Conservation (phyloP, 805 yeast genomes). For the Suhomyces xylopsoci region DNA sequence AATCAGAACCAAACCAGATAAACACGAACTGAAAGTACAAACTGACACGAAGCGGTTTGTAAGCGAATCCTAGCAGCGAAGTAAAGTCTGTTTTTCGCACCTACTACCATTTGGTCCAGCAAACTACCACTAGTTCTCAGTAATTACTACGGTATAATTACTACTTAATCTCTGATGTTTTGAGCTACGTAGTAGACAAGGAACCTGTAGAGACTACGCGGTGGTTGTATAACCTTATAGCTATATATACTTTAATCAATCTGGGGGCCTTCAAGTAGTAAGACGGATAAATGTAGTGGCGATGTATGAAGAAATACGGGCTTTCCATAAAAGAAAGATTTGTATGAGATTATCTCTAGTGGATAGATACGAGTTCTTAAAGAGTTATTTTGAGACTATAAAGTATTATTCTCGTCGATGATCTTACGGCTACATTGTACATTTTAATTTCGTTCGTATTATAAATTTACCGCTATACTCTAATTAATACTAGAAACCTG, state of each 20-base stretch:
- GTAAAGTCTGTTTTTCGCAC: too few species aligned
- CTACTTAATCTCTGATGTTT: too few species aligned
- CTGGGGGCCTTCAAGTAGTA: background rate
- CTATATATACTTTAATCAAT: background rate
- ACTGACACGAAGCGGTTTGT: background rate
- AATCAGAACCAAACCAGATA: background rate
- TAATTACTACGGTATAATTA: background rate
- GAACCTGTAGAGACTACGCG: background rate
- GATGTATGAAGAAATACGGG: too few species aligned
- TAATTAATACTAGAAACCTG: slow-evolving; percentile 20
- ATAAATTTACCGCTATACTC: too few species aligned
- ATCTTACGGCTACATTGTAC: too few species aligned
- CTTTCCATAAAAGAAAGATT: too few species aligned
- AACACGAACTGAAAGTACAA: background rate
- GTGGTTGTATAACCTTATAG: background rate
- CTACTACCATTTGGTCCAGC: too few species aligned
- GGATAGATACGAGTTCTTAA: background rate
- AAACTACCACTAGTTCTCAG: background rate
- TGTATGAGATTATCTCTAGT: background rate
- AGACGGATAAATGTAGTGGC: too few species aligned
- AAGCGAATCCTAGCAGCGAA: background rate
- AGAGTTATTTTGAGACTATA: background rate
- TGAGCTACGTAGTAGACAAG: background rate
- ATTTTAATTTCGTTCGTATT: too few species aligned
- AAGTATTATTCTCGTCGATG: too few species aligned